Evolutionary conservation across 1,284 basidiomycete genomes (phyloP).

Genomic region (Calocybe gambosa): DNA sequence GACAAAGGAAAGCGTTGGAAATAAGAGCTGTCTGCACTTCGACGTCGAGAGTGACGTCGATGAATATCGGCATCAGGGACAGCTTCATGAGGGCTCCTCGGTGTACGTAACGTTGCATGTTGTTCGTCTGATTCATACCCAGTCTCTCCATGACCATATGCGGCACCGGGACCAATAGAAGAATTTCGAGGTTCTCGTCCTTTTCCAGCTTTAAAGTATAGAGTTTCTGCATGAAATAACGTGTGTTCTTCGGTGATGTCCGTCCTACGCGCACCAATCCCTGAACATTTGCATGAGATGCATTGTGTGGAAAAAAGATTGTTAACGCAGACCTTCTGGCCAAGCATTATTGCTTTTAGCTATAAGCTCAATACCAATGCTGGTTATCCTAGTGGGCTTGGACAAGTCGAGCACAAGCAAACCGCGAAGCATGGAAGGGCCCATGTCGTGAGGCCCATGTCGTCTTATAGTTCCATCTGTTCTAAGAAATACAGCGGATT

Average conservation of each 20-base stretch:
- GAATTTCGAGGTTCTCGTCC: constrained; percentile 44
- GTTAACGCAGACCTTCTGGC: constrained; percentile 72
- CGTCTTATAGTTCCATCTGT: constrained; percentile 45
- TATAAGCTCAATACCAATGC: constrained; percentile 75
- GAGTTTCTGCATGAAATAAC: constrained; percentile 67
- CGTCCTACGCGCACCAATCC: constrained; percentile 72
- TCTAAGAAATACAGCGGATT: constrained; percentile 79
- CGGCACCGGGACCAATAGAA: constrained; percentile 76
- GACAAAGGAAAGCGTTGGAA: constrained; percentile 24
- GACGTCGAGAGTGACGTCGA: constrained; percentile 20
- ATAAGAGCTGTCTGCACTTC: constrained; percentile 30
- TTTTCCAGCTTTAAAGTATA: constrained; percentile 62
- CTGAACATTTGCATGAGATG: constrained; percentile 25
- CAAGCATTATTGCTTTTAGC: constrained; percentile 66
- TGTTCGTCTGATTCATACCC: constrained; percentile 20
- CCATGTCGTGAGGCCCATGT: constrained; percentile 37
- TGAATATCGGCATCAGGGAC: constrained; percentile 3
- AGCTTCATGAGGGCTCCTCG: constrained; percentile 7
- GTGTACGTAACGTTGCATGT: constrained; percentile 8
- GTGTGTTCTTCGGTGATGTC: constrained; percentile 80
- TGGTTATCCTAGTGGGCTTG: constrained; percentile 84
- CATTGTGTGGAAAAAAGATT: neutral
- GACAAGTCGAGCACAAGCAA: constrained; percentile 74
- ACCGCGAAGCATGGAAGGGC: constrained; percentile 83
- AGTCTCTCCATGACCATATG: constrained; percentile 26